A percentile compares a stretch with the other conserved stretches of the same genome.
These are phyloP conservation scores for Strigomonas culicis DNA, from an alignment of 208 protist species.

Conservation along the genomic window DNA sequence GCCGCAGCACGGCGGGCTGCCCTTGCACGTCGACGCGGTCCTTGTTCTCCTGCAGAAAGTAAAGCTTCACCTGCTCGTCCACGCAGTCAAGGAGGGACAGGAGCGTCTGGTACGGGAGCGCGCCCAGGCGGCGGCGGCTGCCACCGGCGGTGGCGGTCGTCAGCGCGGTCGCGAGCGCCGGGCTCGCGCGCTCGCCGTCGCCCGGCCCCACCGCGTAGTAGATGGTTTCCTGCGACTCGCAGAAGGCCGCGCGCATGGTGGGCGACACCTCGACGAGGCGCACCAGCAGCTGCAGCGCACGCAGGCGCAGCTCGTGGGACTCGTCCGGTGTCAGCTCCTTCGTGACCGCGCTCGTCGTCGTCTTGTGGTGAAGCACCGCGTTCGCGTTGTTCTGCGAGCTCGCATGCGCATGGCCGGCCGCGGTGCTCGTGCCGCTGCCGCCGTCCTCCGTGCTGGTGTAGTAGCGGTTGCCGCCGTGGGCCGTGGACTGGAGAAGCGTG, in stretches of 20 bases:
- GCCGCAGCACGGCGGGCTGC: slow-evolving; percentile 17
- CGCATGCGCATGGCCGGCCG: too few relatives aligned
- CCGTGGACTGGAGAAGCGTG: background rate
- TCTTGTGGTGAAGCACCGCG: background rate
- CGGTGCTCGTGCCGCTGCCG: too few relatives aligned
- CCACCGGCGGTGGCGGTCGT: slow-evolving; percentile 38
- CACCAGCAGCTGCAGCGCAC: slow-evolving; percentile 49
- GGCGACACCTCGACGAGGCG: slow-evolving; percentile 59
- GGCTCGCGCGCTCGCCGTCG: background rate
- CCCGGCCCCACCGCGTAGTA: background rate
- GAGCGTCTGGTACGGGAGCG: slow-evolving; percentile 3
- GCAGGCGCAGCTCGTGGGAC: slow-evolving; percentile 6
- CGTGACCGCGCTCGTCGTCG: background rate
- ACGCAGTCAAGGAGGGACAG: background rate
- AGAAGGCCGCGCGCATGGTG: slow-evolving; percentile 66
- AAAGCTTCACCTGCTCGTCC: background rate
- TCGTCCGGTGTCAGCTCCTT: background rate
- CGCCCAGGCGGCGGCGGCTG: slow-evolving; percentile 20
- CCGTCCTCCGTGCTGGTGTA: background rate
- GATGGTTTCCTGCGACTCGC: slow-evolving; percentile 11
- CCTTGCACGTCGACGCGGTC: slow-evolving; percentile 2
- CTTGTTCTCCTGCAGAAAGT: background rate
- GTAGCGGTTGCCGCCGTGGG: background rate
- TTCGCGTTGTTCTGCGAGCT: background rate
- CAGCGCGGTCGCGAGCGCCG: background rate